These are phyloP conservation scores for Cladophialophora bantiana DNA, from an alignment of 2,329 filamentous ascomycete species.

Conservation along the genomic window DNA sequence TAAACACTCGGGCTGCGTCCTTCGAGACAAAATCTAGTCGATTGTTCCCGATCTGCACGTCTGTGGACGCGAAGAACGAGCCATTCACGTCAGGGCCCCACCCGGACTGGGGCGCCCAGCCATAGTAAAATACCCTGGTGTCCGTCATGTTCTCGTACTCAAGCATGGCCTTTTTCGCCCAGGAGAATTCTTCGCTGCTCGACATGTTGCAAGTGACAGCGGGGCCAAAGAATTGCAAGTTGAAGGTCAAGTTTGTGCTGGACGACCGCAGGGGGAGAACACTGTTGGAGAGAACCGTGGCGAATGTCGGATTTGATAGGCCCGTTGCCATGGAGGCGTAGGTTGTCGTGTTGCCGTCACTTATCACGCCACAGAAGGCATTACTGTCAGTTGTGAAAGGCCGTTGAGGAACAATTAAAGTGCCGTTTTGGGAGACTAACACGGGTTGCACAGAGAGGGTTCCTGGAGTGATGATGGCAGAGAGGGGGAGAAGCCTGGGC, in stretches of 20 bases:
- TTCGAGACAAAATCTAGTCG: slow-evolving; percentile 21
- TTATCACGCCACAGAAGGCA: slow-evolving; percentile 19
- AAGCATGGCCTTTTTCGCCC: slow-evolving; percentile 22
- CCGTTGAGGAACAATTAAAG: slow-evolving; percentile 23
- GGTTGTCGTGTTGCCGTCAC: slow-evolving; percentile 14
- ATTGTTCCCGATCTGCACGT: slow-evolving; percentile 23
- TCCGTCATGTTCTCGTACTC: slow-evolving; percentile 23
- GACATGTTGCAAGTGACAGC: slow-evolving; percentile 23
- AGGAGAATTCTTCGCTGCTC: slow-evolving; percentile 20
- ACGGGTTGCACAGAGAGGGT: slow-evolving; percentile 26
- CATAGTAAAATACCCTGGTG: slow-evolving; percentile 21
- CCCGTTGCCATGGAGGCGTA: slow-evolving; percentile 22
- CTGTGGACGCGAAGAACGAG: slow-evolving; percentile 25
- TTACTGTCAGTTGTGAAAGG: slow-evolving; percentile 19
- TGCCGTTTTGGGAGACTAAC: slow-evolving; percentile 10
- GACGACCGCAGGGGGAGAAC: slow-evolving; percentile 22
- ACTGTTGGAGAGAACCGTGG: slow-evolving; percentile 18
- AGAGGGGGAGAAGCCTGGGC: slow-evolving; percentile 24
- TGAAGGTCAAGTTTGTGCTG: slow-evolving; percentile 24
- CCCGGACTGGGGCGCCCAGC: slow-evolving; percentile 25
- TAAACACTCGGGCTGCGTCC: slow-evolving; percentile 22
- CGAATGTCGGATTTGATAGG: slow-evolving; percentile 21
- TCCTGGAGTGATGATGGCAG: slow-evolving; percentile 28
- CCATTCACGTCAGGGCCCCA: slow-evolving; percentile 27
- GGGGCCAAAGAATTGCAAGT: slow-evolving; percentile 25